Percentiles rank a stretch among this genome's conserved stretches.
These are phyloP conservation scores for Hibiscus syriacus DNA, from an alignment of 345 rosid genomes.

Conservation along the genomic window DNA sequence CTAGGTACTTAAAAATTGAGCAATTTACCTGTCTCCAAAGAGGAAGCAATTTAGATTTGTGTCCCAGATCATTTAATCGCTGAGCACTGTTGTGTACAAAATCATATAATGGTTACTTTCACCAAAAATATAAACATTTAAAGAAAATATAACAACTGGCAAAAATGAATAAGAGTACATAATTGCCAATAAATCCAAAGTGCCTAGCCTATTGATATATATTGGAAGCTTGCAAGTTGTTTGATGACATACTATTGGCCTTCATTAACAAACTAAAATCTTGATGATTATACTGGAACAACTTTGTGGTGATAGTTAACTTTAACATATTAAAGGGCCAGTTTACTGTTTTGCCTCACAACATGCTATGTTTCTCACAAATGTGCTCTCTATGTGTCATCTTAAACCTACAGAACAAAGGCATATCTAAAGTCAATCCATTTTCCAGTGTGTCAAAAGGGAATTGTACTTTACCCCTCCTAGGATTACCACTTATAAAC, in stretches of 20 bases:
- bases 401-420: not conserved
- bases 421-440: not conserved
- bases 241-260: not conserved
- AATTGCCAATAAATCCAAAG: not conserved
- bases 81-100: conserved; percentile 54
- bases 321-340: not conserved
- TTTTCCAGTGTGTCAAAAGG: not conserved
- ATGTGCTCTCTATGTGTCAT: not conserved
- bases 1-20: not conserved
- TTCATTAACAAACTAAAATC: not conserved
- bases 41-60: conserved; percentile 90
- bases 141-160: not conserved
- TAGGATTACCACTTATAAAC: not conserved
- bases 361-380: not conserved
- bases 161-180: not conserved
- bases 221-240: not conserved
- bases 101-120: not conserved
- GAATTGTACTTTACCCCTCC: not conserved
- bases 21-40: conserved; percentile 94
- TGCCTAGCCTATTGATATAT: not conserved
- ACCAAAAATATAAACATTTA: not conserved
- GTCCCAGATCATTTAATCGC: conserved; percentile 77
- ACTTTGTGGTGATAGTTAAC: not conserved
- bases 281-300: not conserved
- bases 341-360: not conserved